Conservation (phyloP, 257 asterid species). For the Eucommia ulmoides region DNA sequence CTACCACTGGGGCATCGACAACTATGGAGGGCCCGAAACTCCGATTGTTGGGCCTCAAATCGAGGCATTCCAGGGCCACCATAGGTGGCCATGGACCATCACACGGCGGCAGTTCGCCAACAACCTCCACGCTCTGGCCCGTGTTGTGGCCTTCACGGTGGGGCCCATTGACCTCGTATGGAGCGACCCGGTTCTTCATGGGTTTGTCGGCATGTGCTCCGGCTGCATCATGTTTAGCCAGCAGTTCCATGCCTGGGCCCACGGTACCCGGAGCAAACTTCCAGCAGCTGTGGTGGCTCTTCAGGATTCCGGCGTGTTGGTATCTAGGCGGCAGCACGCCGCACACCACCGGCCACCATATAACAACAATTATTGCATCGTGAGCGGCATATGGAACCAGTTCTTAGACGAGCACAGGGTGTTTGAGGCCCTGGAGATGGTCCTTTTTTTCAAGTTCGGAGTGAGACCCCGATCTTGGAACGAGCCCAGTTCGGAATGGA, state of each 20-base stretch:
- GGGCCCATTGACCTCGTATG: conserved; percentile 28
- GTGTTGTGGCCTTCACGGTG: conserved; percentile 37
- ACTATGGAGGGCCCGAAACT: conserved; percentile 55
- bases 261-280: conserved; percentile 51
- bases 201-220: conserved; percentile 43
- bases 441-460: conserved; percentile 49
- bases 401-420: conserved; percentile 32
- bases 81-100: conserved; percentile 78
- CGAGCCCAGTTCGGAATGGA: conserved; percentile 49
- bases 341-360: conserved; percentile 79
- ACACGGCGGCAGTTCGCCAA: conserved; percentile 71
- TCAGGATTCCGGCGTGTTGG: conserved; percentile 61
- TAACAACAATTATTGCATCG: conserved; percentile 71
- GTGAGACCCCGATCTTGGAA: conserved; percentile 66
- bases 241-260: conserved; percentile 86
- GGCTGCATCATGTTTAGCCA: conserved; percentile 78
- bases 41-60: conserved; percentile 63
- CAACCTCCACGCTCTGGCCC: conserved; percentile 50
- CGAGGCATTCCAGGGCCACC: conserved; percentile 84
- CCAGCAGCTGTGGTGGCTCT: conserved; percentile 54
- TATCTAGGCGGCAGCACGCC: conserved; percentile 51
- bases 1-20: conserved; percentile 92
- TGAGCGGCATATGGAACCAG: conserved; percentile 77
- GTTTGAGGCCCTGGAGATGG: conserved; percentile 59
- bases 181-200: conserved; percentile 30